Percentiles rank a stretch among this genome's conserved stretches.
These are phyloP conservation scores for Carex cristatella DNA, from an alignment of 176 grass and related monocot species.

Conservation along the genomic window DNA sequence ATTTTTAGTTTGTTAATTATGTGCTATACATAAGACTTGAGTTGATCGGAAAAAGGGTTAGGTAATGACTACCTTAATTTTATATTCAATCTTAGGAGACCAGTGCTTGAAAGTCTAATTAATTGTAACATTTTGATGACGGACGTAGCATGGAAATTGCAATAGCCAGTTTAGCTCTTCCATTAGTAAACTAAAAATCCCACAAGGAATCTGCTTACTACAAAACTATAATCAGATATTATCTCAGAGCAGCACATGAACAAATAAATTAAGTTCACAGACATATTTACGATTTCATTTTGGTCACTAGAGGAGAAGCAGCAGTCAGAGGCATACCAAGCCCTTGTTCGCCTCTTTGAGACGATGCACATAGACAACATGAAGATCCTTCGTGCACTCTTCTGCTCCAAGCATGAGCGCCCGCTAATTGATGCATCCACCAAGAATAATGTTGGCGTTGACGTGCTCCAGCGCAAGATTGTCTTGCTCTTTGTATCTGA, in stretches of 20 bases:
- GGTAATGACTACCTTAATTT: no score
- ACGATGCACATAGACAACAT: conserved; percentile 38
- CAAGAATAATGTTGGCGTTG: conserved; percentile 25
- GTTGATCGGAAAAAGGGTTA: no score
- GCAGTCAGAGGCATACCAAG: conserved; percentile 35
- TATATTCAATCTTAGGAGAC: not conserved
- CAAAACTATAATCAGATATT: not conserved
- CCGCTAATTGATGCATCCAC: conserved; percentile 24
- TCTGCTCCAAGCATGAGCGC: conserved; percentile 33
- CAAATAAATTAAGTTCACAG: not conserved
- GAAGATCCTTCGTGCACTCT: conserved; percentile 32
- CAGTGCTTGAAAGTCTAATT: not conserved
- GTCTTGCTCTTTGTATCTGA: conserved; percentile 40
- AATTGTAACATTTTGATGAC: not conserved
- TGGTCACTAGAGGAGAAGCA: conserved; percentile 33
- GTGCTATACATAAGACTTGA: no score
- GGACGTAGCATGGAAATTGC: not conserved
- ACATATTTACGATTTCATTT: not conserved
- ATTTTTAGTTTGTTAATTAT: not conserved
- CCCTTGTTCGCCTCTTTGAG: conserved; percentile 28
- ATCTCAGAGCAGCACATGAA: not conserved
- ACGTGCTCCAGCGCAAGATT: conserved; percentile 34
- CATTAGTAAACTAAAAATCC: not conserved
- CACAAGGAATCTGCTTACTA: not conserved
- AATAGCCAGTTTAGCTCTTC: not conserved